Conservation (phyloP, 768 basidiomycete genomes). For the Daedaleopsis nitida region DNA sequence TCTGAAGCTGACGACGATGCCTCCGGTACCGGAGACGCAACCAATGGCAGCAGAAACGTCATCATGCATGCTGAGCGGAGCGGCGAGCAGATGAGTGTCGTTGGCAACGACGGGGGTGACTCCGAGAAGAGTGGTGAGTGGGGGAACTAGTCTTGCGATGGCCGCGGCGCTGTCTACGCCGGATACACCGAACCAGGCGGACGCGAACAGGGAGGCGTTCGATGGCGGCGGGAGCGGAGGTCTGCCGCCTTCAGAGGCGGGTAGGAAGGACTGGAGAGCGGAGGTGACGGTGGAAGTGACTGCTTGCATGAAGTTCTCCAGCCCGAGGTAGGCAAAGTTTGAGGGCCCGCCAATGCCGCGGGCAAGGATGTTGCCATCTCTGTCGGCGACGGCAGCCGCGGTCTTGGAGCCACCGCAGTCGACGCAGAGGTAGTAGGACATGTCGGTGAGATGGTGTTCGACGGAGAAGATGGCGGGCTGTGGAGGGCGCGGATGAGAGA, state of each 20-base stretch:
- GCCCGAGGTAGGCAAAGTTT: constrained; percentile 80
- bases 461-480: neutral
- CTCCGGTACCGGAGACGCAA: constrained; percentile 82
- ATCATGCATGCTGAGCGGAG: constrained; percentile 64
- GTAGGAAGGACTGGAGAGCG: constrained; percentile 52
- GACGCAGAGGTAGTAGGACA: constrained; percentile 69
- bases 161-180: constrained; percentile 78
- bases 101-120: constrained; percentile 68
- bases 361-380: constrained; percentile 59
- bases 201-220: constrained; percentile 48
- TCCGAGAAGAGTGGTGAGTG: constrained; percentile 57
- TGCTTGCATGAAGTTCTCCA: constrained; percentile 57
- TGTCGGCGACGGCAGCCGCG: constrained; percentile 66
- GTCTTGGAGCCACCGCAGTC: constrained; percentile 94
- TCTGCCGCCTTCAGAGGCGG: constrained; percentile 38
- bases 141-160: constrained; percentile 53
- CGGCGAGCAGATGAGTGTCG: constrained; percentile 83
- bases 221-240: constrained; percentile 37
- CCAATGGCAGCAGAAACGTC: constrained; percentile 67
- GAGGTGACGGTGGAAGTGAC: constrained; percentile 52
- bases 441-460: constrained; percentile 5
- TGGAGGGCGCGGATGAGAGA: neutral
- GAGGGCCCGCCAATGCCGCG: constrained; percentile 77
- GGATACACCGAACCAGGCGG: constrained; percentile 83
- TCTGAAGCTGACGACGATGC: constrained; percentile 67